Evolutionary conservation across 148 eudicot species (phyloP), one percentile per base, ranked within the genome.

Genomic region (Spergularia marina): DNA sequence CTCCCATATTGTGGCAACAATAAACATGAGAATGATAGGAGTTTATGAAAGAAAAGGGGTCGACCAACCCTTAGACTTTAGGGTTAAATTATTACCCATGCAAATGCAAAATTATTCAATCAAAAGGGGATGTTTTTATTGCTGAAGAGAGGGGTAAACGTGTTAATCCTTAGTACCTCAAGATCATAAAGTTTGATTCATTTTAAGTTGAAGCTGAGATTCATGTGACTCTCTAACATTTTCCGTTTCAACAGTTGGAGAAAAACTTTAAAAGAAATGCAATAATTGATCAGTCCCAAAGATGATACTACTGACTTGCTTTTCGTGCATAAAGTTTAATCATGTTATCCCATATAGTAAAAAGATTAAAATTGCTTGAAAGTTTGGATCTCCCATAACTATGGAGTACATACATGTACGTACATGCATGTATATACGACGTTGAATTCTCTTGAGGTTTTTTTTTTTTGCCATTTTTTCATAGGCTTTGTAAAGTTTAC

Each of bases 81-180:
- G 7, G 63, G 52, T 53, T 52, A 55, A 77, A 77, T 77, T 52
- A 77, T 71, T 77, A 70, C 64, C 17, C 60, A 71, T 30, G 53
- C 70, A 53, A 36, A 41, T n/a, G 14, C 49, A 44, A 44, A 44
- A 44, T 65, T 7, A 65, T 10, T 76, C 79, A 61, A 70, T 77
- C 73, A 54, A 77, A 77, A 44, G 12, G 40, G 5, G 40, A 15
- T 4, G 4, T 10, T 53, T 36, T 12, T 52, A 53, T 53, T 68
- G 13, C 58, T n/a, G 47, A 25, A 69, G 60, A 60, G 2, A 20
- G 20, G 65, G 30, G 39, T 57, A 60, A 77, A 77, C 79, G 79
- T 77, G 79, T 77, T 47, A 53, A 52, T 34, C 21, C 74, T 62
- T 18, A 4, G 53, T 17, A n/a, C 79, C 74, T 70, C 74, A 60